A percentile compares a stretch with the other conserved stretches of the same genome.
These are phyloP conservation scores for Fusarium sp. DNA, from an alignment of 2,329 filamentous ascomycete species.

Conservation along the genomic window DNA sequence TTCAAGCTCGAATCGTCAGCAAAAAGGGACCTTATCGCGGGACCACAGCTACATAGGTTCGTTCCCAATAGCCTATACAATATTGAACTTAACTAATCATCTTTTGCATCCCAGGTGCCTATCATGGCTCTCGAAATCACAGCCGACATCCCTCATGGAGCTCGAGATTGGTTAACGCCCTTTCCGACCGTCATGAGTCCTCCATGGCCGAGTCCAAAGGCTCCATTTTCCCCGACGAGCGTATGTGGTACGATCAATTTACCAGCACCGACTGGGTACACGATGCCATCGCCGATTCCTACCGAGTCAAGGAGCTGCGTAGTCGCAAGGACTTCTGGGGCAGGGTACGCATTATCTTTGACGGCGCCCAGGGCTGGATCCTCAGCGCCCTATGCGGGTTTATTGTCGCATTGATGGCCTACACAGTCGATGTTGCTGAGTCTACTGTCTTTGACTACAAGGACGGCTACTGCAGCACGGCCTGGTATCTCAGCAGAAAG, in stretches of 20 bases:
- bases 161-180: constrained; percentile 70
- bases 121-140: constrained; percentile 60
- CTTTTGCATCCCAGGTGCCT: constrained; percentile 48
- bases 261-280: constrained; percentile 98
- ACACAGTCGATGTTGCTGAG: constrained; percentile 89
- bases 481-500: constrained; percentile 81
- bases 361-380: constrained; percentile 94
- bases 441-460: constrained; percentile 89
- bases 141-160: constrained; percentile 69
- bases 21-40: constrained; percentile 45
- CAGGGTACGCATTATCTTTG: constrained; percentile 79
- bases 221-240: constrained; percentile 79
- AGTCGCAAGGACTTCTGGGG: constrained; percentile 86
- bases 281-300: constrained; percentile 94
- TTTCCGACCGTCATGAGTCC: constrained; percentile 67
- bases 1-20: constrained; percentile 43
- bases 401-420: constrained; percentile 85
- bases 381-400: constrained; percentile 90
- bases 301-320: constrained; percentile 85
- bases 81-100: constrained; percentile 14
- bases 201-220: constrained; percentile 70
- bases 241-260: constrained; percentile 99
- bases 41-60: constrained; percentile 60
- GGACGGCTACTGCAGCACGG: constrained; percentile 80
- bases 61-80: not conserved